A percentile compares a stretch with the other conserved stretches of the same genome.
These are phyloP conservation scores for Pseudophaeomoniella oleicola DNA, from an alignment of 2,329 filamentous ascomycete genomes.

Conservation along the genomic window DNA sequence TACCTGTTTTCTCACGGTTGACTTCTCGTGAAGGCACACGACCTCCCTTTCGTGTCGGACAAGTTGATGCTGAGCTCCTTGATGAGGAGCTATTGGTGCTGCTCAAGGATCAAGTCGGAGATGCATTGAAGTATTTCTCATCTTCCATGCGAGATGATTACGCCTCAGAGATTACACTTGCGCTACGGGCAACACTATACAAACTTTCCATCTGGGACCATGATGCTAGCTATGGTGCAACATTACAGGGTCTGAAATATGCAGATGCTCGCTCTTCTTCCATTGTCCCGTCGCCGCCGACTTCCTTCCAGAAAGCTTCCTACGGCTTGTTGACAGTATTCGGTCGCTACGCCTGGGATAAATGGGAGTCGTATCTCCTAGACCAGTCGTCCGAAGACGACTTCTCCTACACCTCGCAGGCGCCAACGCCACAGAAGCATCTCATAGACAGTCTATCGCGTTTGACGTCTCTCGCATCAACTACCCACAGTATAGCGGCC, in stretches of 20 bases:
- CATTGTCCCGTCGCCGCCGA: slow-evolving; percentile 52
- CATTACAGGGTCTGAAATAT: slow-evolving; percentile 80
- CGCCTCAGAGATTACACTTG: slow-evolving; percentile 69
- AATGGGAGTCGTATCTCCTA: slow-evolving; percentile 79
- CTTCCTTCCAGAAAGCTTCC: slow-evolving; percentile 65
- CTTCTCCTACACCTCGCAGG: slow-evolving; percentile 40
- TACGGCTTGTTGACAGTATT: slow-evolving; percentile 80
- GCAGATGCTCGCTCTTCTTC: slow-evolving; percentile 61
- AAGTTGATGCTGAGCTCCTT: slow-evolving; percentile 88
- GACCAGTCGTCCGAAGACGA: slow-evolving; percentile 51
- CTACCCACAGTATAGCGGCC: slow-evolving; percentile 64
- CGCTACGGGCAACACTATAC: slow-evolving; percentile 66
- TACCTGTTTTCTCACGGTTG: slow-evolving; percentile 53
- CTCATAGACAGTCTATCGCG: slow-evolving; percentile 46
- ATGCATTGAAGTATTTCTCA: slow-evolving; percentile 77
- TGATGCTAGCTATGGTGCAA: slow-evolving; percentile 84
- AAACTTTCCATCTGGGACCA: slow-evolving; percentile 96
- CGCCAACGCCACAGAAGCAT: slow-evolving; percentile 16
- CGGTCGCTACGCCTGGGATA: slow-evolving; percentile 78
- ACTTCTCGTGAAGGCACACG: slow-evolving; percentile 62
- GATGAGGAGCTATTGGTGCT: slow-evolving; percentile 86
- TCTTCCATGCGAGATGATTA: slow-evolving; percentile 69
- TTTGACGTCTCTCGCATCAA: slow-evolving; percentile 54
- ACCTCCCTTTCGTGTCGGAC: slow-evolving; percentile 82
- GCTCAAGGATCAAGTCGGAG: slow-evolving; percentile 70